Evolutionary conservation across 202 grass and related monocot genomes (phyloP), one percentile per base, ranked within the genome.

Genomic region (Zoysia matrella): DNA sequence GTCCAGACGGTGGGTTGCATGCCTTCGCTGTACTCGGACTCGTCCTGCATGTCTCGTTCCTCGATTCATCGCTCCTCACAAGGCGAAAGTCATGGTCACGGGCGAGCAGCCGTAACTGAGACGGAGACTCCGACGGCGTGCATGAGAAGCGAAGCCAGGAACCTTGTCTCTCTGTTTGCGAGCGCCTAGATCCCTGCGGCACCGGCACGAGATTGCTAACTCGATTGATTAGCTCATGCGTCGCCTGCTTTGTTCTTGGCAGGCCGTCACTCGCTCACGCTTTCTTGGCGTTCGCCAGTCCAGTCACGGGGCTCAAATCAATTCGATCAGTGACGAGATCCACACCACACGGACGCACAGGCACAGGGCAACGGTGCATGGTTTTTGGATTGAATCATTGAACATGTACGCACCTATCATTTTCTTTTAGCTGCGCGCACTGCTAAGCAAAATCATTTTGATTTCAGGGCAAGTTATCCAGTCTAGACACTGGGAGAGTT

Each of bases 191-290:
- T 67, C 61, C 64, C 47, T 7, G 47, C 2, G 48, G 22, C 22
- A 22, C 22, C 1, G 40, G 22, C 42, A 77, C 60, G 70, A 22
- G 80, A 1, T 16, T 0, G 15, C 12, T 68, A 68, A 57, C 76
- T 69, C 30, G 80, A 72, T 79, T 74, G 64, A 76, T 84, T 56
- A 80, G 82, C 65, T 81, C 82, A 77, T 47, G 82, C 60, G 87
- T 89, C 82, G 51, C 73, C 71, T 56, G 71, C 65, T 65, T 43
- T 50, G 57, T 14, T 71, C 52, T 76, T 60, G 87, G 58, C 82
- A 46, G 30, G 43, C 44, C 22, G 51, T 68, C 61, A 52, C 22
- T 22, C 22, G 22, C 22, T 80, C 87, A 85, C 65, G 51, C 60
- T 47, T 58, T 58, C 58, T 50, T 53, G 77, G 69, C 69, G 75